Evolutionary conservation across 2,329 filamentous ascomycete genomes (phyloP), one percentile per base, ranked within the genome.

Genomic region (Drechslerella coelobrocha): DNA sequence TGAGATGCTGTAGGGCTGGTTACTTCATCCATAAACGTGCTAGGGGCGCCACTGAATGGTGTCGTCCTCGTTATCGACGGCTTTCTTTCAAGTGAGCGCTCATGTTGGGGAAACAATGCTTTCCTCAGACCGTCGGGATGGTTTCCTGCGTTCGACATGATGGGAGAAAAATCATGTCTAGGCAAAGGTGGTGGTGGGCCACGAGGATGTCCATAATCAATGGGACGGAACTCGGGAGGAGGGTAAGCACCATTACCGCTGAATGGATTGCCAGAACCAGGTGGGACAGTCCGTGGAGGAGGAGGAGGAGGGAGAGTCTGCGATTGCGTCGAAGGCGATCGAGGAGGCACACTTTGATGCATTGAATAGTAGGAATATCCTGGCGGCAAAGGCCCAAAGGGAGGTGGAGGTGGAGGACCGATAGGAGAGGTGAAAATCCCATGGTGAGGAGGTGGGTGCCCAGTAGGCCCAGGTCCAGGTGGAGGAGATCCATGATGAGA

Each of bases 11-110:
- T 69, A 8, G 65, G 65, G 50, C 65, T 69, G 0, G 65, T 52
- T 14, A 69, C 65, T 21, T 69, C 65, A n/a, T 69, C 65, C 65
- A 69, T 69, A 47, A 69, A 69, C 2, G 65, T 69, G 21, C 57
- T 62, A 2, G 65, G 65, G n/a, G 65, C 51, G 2, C 65, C 65
- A 39, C 65, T 69, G 31, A 69, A 69, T 1, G 65, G 65, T 21
- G 65, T 69, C 10, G 52, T 62, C 43, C 65, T 57, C 9, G 65
- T 51, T 26, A 61, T 31, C 17, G 65, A 69, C 27, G 45, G 37
- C 26, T 54, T 62, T 31, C 65, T 57, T 8, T 69, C 65, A 6
- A 26, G 31, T 12, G 57, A 17, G 19, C 65, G 65, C 17, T 69
- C 65, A 52, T 57, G 56, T 21, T 57, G 57, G 48, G 65, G 59